These are phyloP conservation scores for Fusarium pseudograminearum DNA, from an alignment of 2,329 filamentous ascomycete genomes.

Conservation along the genomic window DNA sequence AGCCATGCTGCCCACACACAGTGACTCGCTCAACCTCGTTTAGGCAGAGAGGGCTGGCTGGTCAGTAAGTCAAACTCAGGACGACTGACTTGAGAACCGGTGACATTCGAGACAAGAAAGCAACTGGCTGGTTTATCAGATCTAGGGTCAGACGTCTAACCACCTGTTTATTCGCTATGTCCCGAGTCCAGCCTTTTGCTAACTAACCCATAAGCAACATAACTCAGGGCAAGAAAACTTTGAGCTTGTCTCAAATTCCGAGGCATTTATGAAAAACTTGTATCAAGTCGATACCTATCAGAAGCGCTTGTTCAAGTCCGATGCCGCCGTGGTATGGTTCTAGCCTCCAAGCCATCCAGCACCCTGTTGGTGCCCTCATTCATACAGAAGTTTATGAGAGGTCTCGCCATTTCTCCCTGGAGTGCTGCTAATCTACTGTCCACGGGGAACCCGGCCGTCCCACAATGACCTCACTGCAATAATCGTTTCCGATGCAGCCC, in stretches of 20 bases:
- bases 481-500: slow-evolving; percentile 26
- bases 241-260: slow-evolving; percentile 22
- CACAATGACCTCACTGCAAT: slow-evolving; percentile 39
- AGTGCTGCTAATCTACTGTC: slow-evolving; percentile 37
- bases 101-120: not conserved
- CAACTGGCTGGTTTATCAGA: not conserved
- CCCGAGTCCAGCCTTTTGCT: not conserved
- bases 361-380: slow-evolving; percentile 24
- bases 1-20: slow-evolving; percentile 15
- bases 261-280: slow-evolving; percentile 21
- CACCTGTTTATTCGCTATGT: not conserved
- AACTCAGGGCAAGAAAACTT: slow-evolving; percentile 11
- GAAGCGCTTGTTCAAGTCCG: slow-evolving; percentile 5
- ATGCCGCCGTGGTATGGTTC: slow-evolving; percentile 10
- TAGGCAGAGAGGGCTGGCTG: not conserved
- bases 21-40: slow-evolving; percentile 20
- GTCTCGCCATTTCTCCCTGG: slow-evolving; percentile 44
- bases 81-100: not conserved
- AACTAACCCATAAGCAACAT: not conserved
- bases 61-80: not conserved
- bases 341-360: slow-evolving; percentile 11
- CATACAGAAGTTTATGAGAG: slow-evolving; percentile 23
- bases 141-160: not conserved
- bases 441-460: slow-evolving; percentile 30
- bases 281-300: not conserved